Base-by-base conservation (phyloP, 441 rosid genomes). In the Mallotus japonicus region DNA sequence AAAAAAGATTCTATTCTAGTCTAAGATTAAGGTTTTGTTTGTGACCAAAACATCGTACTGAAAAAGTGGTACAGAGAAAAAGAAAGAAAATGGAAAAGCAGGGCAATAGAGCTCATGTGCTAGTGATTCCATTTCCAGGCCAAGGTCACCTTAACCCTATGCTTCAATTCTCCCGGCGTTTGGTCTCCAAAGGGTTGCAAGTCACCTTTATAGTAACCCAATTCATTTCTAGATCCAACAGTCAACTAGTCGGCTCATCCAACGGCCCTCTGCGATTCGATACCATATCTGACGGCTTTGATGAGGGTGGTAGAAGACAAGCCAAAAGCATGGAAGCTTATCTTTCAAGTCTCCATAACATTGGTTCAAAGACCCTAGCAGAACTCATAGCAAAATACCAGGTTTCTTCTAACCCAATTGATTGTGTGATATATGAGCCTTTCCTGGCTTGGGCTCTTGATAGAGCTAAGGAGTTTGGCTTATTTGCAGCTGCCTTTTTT, bases 101-200 rank as follows among this genome's bases (percentile, higher is more conserved):
- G 64, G 40, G 11, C 8, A 28, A 13, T 8, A 60, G 42, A 28
- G 70, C 69, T 47, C 84, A 86, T 34, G 70, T 85, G 4, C 47
- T 88, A n/a, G 75, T 81, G 2, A 24, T 88, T 6, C 85, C 87
- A 2, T 73, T 76, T 53, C 88, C 87, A 13, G 50, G 65, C 60
- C 87, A 80, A 80, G 92, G 95, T 12, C 90, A 78, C 73, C 42
- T 83, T 16, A 81, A 78, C 71, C 87, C 87, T 5, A 68, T 83
- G 80, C 82, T 83, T 22, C 85, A 83, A 34, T 82, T 85, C 81
- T 55, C 87, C 19, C 82, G 79, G 69, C 80, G 84, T 65, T 19
- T 85, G 19, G 79, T 69, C 65, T 77, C 79, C 57, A 81, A 77
- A 64, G 83, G 89, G 4, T 65, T 82, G 19, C 37, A 69, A 19